Conservation (phyloP, 2,329 filamentous ascomycete genomes). For the Exserohilum turcica region DNA sequence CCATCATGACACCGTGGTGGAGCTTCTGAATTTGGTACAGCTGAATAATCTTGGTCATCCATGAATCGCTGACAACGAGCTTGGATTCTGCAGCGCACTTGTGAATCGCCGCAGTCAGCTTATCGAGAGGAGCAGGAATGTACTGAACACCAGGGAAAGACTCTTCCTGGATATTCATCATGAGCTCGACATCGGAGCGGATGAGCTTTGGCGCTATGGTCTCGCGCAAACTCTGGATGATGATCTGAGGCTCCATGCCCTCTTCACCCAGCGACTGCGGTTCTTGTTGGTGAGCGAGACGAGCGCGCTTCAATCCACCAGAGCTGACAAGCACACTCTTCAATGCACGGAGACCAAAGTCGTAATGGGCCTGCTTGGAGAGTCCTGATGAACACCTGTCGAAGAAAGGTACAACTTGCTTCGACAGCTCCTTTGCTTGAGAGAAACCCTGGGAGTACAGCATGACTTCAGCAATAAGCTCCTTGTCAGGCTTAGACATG, state of each 20-base stretch:
- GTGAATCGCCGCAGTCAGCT: conserved; percentile 79
- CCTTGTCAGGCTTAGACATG: conserved; percentile 99
- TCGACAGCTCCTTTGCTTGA: conserved; percentile 89
- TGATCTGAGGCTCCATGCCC: conserved; percentile 90
- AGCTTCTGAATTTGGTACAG: conserved; percentile 97
- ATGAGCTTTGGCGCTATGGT: conserved; percentile 98
- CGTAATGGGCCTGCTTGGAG: conserved; percentile 97
- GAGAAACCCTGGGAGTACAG: conserved; percentile 99
- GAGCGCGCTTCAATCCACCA: conserved; percentile 87
- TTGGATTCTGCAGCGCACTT: conserved; percentile 83
- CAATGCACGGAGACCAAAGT: conserved; percentile 94
- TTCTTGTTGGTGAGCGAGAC: conserved; percentile 63
- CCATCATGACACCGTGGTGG: conserved; percentile 99
- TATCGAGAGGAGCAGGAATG: conserved; percentile 81
- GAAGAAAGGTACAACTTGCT: conserved; percentile 97
- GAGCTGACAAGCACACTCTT: conserved; percentile 99
- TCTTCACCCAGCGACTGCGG: conserved; percentile 68
- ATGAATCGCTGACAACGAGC: conserved; percentile 86
- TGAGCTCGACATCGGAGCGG: conserved; percentile 84
- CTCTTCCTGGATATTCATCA: conserved; percentile 79
- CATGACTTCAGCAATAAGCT: conserved; percentile 99
- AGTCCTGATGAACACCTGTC: conserved; percentile 81
- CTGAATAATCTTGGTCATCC: conserved; percentile 97
- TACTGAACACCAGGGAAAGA: conserved; percentile 95
- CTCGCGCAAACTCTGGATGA: conserved; percentile 97